Evolutionary conservation across 2,329 filamentous ascomycete species (phyloP), one percentile per base, ranked within the genome.

Genomic region (Grosmannia huntii): DNA sequence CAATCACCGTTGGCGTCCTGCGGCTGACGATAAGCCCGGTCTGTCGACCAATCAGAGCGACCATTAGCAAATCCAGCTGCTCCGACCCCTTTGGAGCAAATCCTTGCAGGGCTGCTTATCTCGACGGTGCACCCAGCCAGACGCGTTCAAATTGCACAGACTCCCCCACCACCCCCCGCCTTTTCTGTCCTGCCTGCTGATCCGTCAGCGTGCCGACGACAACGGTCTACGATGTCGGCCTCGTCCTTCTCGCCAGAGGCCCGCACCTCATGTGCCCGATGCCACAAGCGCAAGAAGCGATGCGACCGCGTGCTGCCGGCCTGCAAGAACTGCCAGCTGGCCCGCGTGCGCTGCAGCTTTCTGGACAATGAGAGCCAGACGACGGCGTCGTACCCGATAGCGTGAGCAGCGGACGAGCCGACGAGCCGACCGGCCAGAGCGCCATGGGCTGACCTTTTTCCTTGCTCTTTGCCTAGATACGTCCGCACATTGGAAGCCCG

Each of bases 271-370:
- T 63, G 62, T 48, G 33, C 58, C 2, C 58, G 73, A 14, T 75
- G 73, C 57, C 70, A 75, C 61, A 68, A 68, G 51, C 64, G 73
- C 25, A 75, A 75, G 63, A 75, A 75, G 66, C 67, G 69, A 53
- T 75, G 73, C 59, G 73, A 75, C 62, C 66, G 70, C 12, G 60
- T 57, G 1, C 60, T 75, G 23, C 73, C 73, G 1, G 63, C 67
- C 38, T 75, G 73, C 59, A 65, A 68, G 9, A 73, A 72, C 49
- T 75, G 73, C 61, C 63, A 63, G 16, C 62, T 64, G 27, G 72
- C 72, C 5, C 65, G 66, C 21, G 66, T 73, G 2, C 57, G 64
- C 5, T 75, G 73, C 63, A 75, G 73, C 62, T 74, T 74, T 57
- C 64, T 70, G 10, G 69, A 73, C 41, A 69, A 72, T 59, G 66